Base-by-base conservation (phyloP, 129 eudicot genomes). In the Daucus carota region DNA sequence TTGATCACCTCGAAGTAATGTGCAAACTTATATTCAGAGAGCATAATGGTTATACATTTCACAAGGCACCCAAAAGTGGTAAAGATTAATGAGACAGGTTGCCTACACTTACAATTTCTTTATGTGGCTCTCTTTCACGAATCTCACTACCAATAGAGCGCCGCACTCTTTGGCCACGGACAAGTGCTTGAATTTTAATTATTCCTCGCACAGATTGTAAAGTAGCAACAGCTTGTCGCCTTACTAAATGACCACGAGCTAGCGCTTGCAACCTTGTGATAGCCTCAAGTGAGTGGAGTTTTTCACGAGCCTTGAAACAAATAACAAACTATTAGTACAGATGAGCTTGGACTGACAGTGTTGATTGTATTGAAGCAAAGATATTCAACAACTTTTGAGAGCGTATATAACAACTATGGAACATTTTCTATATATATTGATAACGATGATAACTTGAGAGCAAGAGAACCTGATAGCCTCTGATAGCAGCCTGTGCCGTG, bases 391-490 rank as follows among this genome's bases (percentile, higher is more conserved):
- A 67, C 24, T 17, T 31, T 67, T 31, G 28, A 8, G 28, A 34
- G 15, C 44, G 18, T 8, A 34, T 2, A 67, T 5, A 16, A 67
- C 14, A 67, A 67, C 71, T 36, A 34, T 38, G 41, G 73, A 36
- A 1, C 40, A 32, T 32, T 68, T 34, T 34, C 43, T 67, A 68
- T 36, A 26, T 16, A 8, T 11, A 62, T 13, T 20, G 2, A n/a
- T 14, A 67, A 31, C 6, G n/a, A 67, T 7, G 10, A 13, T 65
- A 65, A 65, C 15, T 14, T 38, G 2, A 34, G 73, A 33, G 73
- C 73, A 33, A 67, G 72, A 67, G 42, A 32, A 36, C 73, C 73
- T 36, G 73, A 68, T 68, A 68, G 45, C 73, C 46, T 38, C 73
- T 36, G n/a, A 68, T 18, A 68, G 46, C 45, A 68, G 46, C 44